phyloP scores from a whole-genome alignment of 805 yeast species.

The Ogataea philodendri region DNA sequence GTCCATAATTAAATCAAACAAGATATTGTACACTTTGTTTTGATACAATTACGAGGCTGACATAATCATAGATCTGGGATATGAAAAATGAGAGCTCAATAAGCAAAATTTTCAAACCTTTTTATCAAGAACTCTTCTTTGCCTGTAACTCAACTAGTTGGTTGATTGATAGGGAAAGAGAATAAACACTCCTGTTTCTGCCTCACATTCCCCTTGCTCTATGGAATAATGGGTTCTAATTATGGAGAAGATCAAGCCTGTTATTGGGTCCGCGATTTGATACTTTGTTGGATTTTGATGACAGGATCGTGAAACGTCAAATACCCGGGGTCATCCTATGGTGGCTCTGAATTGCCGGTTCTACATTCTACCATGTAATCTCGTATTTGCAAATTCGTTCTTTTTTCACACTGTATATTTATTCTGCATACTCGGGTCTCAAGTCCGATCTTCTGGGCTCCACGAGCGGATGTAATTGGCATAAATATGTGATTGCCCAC shows the following conservation, averaged over 20 bases:
- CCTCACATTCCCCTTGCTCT: slow-evolving; percentile 30
- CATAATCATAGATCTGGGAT: slow-evolving; percentile 3
- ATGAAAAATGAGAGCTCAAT: too few relatives aligned
- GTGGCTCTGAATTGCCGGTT: slow-evolving; percentile 10
- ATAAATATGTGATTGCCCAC: slow-evolving; percentile 82
- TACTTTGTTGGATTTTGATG: slow-evolving; percentile 25
- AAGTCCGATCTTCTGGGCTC: slow-evolving; percentile 87
- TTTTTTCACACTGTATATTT: slow-evolving; percentile 5
- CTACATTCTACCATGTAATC: slow-evolving; percentile 6
- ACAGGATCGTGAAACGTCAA: slow-evolving; percentile 27
- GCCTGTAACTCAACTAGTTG: slow-evolving; percentile 6
- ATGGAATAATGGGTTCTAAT: slow-evolving; percentile 34
- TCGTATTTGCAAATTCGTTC: neutral
- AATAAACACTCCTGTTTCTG: slow-evolving; percentile 31
- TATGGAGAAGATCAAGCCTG: slow-evolving; percentile 34
- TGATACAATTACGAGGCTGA: neutral
- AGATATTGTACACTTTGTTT: too few relatives aligned
- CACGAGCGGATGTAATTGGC: slow-evolving; percentile 87
- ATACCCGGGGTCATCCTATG: slow-evolving; percentile 7
- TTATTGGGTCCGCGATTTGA: slow-evolving; percentile 24
- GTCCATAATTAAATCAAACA: slow-evolving; percentile 1
- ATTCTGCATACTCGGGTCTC: slow-evolving; percentile 70
- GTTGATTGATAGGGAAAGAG: slow-evolving; percentile 2
- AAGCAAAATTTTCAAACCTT: slow-evolving; percentile 2
- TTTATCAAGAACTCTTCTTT: neutral